These are phyloP conservation scores for Dalbergia oliveri DNA, from an alignment of 306 rosid genomes.

Conservation along the genomic window DNA sequence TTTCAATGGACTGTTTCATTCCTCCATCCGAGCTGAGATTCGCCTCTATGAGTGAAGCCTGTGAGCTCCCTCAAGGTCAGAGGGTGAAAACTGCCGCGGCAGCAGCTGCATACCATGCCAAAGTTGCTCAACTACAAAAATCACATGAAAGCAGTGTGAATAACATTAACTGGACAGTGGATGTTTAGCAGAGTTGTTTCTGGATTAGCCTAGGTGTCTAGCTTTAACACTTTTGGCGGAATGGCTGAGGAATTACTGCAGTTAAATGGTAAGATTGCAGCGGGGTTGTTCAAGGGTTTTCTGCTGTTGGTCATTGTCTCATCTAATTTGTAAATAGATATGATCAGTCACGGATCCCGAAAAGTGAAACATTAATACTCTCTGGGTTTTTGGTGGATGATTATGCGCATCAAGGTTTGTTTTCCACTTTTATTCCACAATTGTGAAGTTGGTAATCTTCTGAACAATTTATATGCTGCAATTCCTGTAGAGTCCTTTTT, in stretches of 20 bases:
- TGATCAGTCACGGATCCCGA: slow-evolving; percentile 47
- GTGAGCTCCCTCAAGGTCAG: slow-evolving; percentile 77
- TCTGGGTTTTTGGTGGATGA: slow-evolving; percentile 52
- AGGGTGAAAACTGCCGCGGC: slow-evolving; percentile 61
- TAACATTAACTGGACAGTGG: slow-evolving; percentile 76
- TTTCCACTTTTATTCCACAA: slow-evolving; percentile 43
- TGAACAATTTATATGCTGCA: slow-evolving; percentile 38
- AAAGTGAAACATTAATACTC: slow-evolving; percentile 38
- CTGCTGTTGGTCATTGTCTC: slow-evolving; percentile 58
- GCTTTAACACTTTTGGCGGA: slow-evolving; percentile 49
- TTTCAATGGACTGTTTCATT: slow-evolving; percentile 93
- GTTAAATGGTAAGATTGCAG: slow-evolving; percentile 62
- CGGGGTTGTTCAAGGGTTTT: slow-evolving; percentile 54
- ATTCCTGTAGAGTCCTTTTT: slow-evolving; percentile 36
- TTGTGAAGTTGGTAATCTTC: slow-evolving; percentile 45
- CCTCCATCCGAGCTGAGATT: slow-evolving; percentile 96
- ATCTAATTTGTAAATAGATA: slow-evolving; percentile 69
- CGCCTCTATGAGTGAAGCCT: slow-evolving; percentile 87
- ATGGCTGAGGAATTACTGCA: slow-evolving; percentile 59
- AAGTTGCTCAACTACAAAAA: slow-evolving; percentile 72
- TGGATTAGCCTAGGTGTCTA: slow-evolving; percentile 56
- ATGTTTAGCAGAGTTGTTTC: slow-evolving; percentile 59
- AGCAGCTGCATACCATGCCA: slow-evolving; percentile 68
- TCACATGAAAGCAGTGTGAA: slow-evolving; percentile 60
- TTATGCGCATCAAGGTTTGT: slow-evolving; percentile 50